Evolutionary conservation across 495 filamentous ascomycete species (phyloP), one percentile per base, ranked within the genome.

Genomic region (Penicillium salamii): DNA sequence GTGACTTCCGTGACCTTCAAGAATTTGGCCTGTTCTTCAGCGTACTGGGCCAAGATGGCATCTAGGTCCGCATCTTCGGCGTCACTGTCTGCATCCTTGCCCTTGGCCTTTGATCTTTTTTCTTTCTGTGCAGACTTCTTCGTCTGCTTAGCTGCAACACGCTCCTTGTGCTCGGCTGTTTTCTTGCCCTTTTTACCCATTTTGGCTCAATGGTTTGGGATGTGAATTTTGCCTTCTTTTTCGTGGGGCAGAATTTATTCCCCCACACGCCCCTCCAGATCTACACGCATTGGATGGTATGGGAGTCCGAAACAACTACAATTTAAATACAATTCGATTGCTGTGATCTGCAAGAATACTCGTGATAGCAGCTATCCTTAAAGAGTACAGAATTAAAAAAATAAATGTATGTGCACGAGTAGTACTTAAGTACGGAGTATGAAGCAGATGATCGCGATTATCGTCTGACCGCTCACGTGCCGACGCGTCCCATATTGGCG

Each of bases 51-150:
- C 11, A 97, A 84, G n/a, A 98, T 90, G n/a, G 85, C 83, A 66
- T 98, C 93, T 34, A 98, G 74, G 69, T 98, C 93, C n/a, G 91
- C 83, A 56, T 96, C 90, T 70, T 96, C 90, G 31, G 74, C 87
- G 61, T 93, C 88, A 63, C 86, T 90, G 60, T 90, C 88, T 19
- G 81, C 84, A 56, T 79, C 75, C 28, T 63, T 61, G 58, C 72
- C 71, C 55, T 79, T 80, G 24, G 72, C 66, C 69, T 86, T 88
- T 43, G 76, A 71, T 65, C 77, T 84, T 76, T 90, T 91, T 75
- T 91, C 89, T 68, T 87, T 88, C 64, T 81, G 75, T 18, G 80
- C 77, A 36, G 82, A 77, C 69, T 90, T 90, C 50, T 79, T 80
- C 31, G 66, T 63, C 48, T 78, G 74, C 54, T 79, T 80, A 19